Evolutionary conservation across 192 early-diverging fungal genomes (phyloP), one percentile per base, ranked within the genome.

Genomic region (Entophlyctis helioformis): DNA sequence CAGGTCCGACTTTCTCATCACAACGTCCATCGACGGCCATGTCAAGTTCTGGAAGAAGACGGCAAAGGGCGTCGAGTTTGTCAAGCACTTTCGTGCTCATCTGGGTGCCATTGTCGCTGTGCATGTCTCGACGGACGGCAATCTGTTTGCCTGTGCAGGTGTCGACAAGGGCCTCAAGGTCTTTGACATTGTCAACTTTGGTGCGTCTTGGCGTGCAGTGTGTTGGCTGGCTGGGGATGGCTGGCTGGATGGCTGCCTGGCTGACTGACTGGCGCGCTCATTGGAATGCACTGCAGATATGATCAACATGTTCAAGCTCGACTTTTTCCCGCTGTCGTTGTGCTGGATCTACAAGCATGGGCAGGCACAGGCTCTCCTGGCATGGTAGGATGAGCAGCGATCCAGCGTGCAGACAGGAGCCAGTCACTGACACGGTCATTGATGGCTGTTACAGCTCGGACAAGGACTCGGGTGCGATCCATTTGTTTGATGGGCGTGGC

Each of bases 11-110:
- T 98, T 95, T 63, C 61, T 98, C 25, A 76, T 98, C 33, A 98
- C 96, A 2, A 84, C 88, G 0, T 96, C 93, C 0, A 67, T 82
- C 0, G 91, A 98, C 62, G 96, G 96, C 1, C 93, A 94, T 50
- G 77, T 98, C 12, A 98, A 98, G 62, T 98, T 96, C 45, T 98
- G 96, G 96, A 96, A 98, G 59, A 96, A 95, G 68, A 79, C 84
- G 16, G 74, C 67, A 4, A 67, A 67, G 29, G 96, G 93, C 11
- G 84, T 98, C 35, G 96, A 98, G 62, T 98, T 98, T 73, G 93
- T 96, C 27, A 98, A 98, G 65, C 91, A 95, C 57, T 98, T 86
- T 59, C 71, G 88, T 5, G 78, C 92, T 0, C 93, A 96, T 62
- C 39, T 95, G 9, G 80, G 79, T 48, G 68, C 70, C n/a, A 67